Conservation (phyloP, 2,329 filamentous ascomycete genomes). For the Talaromyces atroroseus region DNA sequence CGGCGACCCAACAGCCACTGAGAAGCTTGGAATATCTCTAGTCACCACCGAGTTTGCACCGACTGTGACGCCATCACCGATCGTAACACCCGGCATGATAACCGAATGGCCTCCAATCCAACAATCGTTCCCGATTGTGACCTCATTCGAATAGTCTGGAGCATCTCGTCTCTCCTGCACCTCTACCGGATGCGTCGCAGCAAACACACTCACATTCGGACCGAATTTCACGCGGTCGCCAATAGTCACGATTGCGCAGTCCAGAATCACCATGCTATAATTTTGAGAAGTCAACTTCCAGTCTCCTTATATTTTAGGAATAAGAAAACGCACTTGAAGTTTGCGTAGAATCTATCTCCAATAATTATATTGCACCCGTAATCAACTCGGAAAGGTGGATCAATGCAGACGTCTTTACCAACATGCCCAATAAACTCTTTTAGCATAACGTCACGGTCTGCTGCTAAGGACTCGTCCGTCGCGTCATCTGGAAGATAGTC, state of each 20-base stretch:
- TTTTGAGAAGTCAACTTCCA: conserved; percentile 24
- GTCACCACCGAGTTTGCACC: conserved; percentile 31
- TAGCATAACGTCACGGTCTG: conserved; percentile 9
- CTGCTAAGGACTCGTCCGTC: conserved; percentile 2
- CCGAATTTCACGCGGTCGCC: conserved; percentile 48
- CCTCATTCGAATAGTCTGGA: conserved; percentile 42
- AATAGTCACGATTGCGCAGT: conserved; percentile 47
- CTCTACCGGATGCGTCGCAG: conserved; percentile 46
- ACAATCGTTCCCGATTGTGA: conserved; percentile 41
- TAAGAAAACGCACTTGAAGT: conserved; percentile 15
- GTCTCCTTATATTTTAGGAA: not conserved
- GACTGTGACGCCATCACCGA: conserved; percentile 33
- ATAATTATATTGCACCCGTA: conserved; percentile 21
- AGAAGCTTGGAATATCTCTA: conserved; percentile 16
- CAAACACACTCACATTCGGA: conserved; percentile 46
- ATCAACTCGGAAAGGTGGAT: conserved; percentile 19
- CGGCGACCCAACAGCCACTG: conserved; percentile 10
- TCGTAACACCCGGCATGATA: conserved; percentile 34
- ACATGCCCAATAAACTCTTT: conserved; percentile 13
- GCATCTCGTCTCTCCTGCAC: conserved; percentile 40
- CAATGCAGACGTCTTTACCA: conserved; percentile 15
- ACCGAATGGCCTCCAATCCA: conserved; percentile 44
- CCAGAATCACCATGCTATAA: conserved; percentile 51
- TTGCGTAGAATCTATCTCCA: conserved; percentile 17
- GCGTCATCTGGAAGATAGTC: conserved; percentile 8